Base-by-base conservation (phyloP, 768 basidiomycete species). In the Serpula lacrymans region DNA sequence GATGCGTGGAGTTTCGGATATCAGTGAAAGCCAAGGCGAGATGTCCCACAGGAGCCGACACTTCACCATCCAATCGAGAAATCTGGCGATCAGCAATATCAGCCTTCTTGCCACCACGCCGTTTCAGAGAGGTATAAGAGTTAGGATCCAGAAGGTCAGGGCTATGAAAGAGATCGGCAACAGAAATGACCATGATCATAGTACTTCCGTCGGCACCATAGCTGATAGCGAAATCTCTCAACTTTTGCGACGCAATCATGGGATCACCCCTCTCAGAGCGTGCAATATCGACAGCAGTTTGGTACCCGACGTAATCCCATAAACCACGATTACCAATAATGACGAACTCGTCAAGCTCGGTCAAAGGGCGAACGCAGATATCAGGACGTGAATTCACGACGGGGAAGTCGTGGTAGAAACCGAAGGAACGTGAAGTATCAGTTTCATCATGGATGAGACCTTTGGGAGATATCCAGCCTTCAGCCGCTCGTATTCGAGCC, bases 181-280 rank as follows among this genome's bases (percentile, higher is more conserved):
- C 70, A 36, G 78, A 78, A 50, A 98, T 79, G 25, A 97, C 92
- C 95, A 98, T 98, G 65, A 98, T 93, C 93, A 98, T 97, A 34
- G 85, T 87, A 46, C 83, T 88, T 11, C 89, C 90, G 40, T 88
- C 82, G 13, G 93, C 90, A 2, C 96, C 96, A 62, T 97, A 97
- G 51, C 90, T 91, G 56, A 99, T 89, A 6, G 96, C 92, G 47
- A 97, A 88, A 59, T 99, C 96, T 34, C 96, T 79, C 29, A 99
- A 64, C 67, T 96, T 98, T 68, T 97, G 94, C 1, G 96, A 91
- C 4, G 96, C 96, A 55, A 92, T 82, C 82, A 86, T 85, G 1
- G 84, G 84, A 51, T 87, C 81, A 13, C 66, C 63, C 11, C 57
- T 54, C 52, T 86, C 86, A 6, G 78, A 77, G 27, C 88, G 76